Evolutionary conservation across 2,329 filamentous ascomycete species (phyloP), one percentile per base, ranked within the genome.

Genomic region (Thelonectria olida): DNA sequence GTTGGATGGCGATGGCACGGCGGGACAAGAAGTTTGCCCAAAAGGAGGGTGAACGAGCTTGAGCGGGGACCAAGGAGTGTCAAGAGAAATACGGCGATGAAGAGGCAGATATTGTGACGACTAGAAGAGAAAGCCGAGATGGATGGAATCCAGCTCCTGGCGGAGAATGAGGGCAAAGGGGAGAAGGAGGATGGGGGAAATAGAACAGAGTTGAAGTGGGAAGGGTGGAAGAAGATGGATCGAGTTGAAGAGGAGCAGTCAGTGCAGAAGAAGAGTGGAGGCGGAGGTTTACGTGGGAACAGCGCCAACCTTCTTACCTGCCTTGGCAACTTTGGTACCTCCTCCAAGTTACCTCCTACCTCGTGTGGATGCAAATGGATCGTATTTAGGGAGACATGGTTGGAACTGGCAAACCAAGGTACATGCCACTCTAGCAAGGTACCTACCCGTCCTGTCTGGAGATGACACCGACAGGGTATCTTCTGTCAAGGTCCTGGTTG

Each of bases 91-190:
- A 71, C 66, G 70, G 68, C 67, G 74, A 74, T 72, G 71, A 71
- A 72, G 67, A 66, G 69, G 68, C 69, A 75, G 76, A 75, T 77
- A 74, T 68, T 73, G 74, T 74, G 74, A 74, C 71, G 76, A 72
- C 67, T 69, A 75, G 76, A 80, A 80, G 76, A 75, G 73, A 77
- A 75, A 70, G 76, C 75, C 58, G 59, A 64, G 79, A 80, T 83
- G 80, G 78, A 75, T 75, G 77, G 72, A 75, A 73, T 76, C 71
- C 75, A 77, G 73, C 74, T 76, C 74, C 72, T 67, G 56, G 62
- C 64, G 71, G 63, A 65, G 70, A 67, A 72, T 72, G 64, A 69
- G 68, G 72, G 59, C 67, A 65, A 65, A 58, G 39, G 58, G 55
- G 61, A 66, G 58, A 67, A 61, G 63, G 66, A 63, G 62, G 59